A percentile compares a stretch with the other conserved stretches of the same genome.
These are phyloP conservation scores for Aureobasidium namibiae DNA, from an alignment of 2,329 filamentous ascomycete genomes.

Conservation along the genomic window DNA sequence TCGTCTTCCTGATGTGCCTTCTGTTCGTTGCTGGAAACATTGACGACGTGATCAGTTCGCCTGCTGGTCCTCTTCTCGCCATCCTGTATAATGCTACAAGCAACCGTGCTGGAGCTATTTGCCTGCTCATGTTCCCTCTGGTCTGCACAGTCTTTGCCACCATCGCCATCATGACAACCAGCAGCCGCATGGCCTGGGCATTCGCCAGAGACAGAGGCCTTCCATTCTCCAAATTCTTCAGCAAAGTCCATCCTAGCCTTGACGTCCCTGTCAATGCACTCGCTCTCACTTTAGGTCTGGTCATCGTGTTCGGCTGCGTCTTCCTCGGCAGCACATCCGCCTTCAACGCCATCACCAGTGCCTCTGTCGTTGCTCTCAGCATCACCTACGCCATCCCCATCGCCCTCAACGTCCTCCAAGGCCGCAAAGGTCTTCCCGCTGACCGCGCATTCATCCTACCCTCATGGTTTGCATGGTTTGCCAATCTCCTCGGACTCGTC, in stretches of 20 bases:
- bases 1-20: constrained; percentile 29
- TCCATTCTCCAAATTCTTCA: constrained; percentile 27
- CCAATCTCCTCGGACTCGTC: constrained; percentile 52
- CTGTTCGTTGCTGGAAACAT: constrained; percentile 29
- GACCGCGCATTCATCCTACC: constrained; percentile 49
- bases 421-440: constrained; percentile 55
- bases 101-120: constrained; percentile 27
- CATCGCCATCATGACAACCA: constrained; percentile 29
- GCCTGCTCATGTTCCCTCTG: constrained; percentile 29
- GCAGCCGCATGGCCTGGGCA: constrained; percentile 29
- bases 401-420: constrained; percentile 58
- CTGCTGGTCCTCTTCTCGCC: constrained; percentile 25
- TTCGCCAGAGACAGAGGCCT: constrained; percentile 30
- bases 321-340: constrained; percentile 29
- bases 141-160: constrained; percentile 28
- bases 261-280: constrained; percentile 29
- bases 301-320: constrained; percentile 29
- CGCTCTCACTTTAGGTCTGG: constrained; percentile 24
- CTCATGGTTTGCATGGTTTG: constrained; percentile 48
- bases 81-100: constrained; percentile 29
- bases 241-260: constrained; percentile 26
- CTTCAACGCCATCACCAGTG: constrained; percentile 30
- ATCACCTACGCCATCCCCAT: constrained; percentile 69
- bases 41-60: constrained; percentile 24
- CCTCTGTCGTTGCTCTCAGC: constrained; percentile 61